These are phyloP conservation scores for Fusarium zealandicum DNA, from an alignment of 2,329 filamentous ascomycete genomes.

Conservation along the genomic window DNA sequence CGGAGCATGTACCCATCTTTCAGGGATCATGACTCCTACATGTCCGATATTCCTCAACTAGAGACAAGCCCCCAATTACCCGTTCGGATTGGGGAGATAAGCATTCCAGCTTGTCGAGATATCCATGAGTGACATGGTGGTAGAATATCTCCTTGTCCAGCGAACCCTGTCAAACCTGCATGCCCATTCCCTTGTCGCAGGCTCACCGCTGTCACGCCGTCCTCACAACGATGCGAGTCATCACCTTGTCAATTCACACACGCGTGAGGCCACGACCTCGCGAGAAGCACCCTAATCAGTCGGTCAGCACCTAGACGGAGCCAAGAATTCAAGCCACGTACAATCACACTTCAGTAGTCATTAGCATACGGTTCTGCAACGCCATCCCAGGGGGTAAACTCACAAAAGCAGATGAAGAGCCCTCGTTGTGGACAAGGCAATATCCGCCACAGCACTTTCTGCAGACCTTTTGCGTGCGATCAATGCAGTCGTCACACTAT, in stretches of 20 bases:
- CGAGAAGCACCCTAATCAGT: slow-evolving; percentile 44
- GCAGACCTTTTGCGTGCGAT: slow-evolving; percentile 74
- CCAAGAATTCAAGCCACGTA: slow-evolving; percentile 39
- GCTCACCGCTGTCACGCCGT: neutral
- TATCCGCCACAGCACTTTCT: slow-evolving; percentile 79
- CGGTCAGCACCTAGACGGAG: slow-evolving; percentile 16
- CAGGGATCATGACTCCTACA: slow-evolving; percentile 11
- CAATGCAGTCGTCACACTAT: slow-evolving; percentile 79
- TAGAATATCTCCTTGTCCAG: slow-evolving; percentile 9
- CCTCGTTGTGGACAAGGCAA: slow-evolving; percentile 83
- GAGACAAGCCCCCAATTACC: neutral
- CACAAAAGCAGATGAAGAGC: slow-evolving; percentile 71
- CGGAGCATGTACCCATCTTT: slow-evolving; percentile 7
- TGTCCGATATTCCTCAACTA: neutral
- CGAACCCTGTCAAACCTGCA: slow-evolving; percentile 10
- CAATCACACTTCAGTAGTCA: slow-evolving; percentile 54
- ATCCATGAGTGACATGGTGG: slow-evolving; percentile 10
- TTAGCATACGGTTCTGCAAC: slow-evolving; percentile 40
- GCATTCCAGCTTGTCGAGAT: slow-evolving; percentile 9
- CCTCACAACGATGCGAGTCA: slow-evolving; percentile 1
- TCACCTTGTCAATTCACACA: slow-evolving; percentile 23
- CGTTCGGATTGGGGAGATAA: slow-evolving; percentile 4
- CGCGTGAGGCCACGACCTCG: slow-evolving; percentile 46
- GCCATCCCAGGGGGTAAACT: slow-evolving; percentile 39
- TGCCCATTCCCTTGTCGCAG: slow-evolving; percentile 1